These are phyloP conservation scores for Colletotrichum musae DNA, from an alignment of 2,329 filamentous ascomycete species.

Conservation along the genomic window DNA sequence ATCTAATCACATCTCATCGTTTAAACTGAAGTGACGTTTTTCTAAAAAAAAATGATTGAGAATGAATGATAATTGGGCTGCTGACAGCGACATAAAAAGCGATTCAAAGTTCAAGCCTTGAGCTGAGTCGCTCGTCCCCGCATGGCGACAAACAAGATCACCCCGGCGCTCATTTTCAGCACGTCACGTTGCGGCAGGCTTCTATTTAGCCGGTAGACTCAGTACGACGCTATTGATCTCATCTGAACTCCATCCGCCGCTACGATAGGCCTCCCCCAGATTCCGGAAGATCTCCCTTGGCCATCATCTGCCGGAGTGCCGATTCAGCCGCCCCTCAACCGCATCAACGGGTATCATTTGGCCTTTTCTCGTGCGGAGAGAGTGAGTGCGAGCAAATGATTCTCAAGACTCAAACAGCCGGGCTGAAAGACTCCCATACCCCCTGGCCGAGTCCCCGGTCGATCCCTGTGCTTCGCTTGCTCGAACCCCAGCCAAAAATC, in stretches of 20 bases:
- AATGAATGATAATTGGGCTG: neutral
- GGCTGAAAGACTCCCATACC: neutral
- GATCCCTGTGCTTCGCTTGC: conserved; percentile 1
- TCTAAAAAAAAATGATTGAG: neutral
- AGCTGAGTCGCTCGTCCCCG: neutral
- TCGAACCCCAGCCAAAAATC: conserved; percentile 10
- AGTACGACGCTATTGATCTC: neutral
- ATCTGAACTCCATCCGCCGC: neutral
- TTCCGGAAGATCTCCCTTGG: conserved; percentile 22
- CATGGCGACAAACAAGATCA: neutral
- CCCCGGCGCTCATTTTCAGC: neutral
- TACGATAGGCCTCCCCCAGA: conserved; percentile 1
- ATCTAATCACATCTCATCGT: too few species aligned
- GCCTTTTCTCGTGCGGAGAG: neutral
- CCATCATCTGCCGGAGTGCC: conserved; percentile 11
- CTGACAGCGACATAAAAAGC: too few species aligned
- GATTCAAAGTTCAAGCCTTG: neutral
- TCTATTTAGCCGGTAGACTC: conserved; percentile 31
- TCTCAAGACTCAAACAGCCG: conserved; percentile 1
- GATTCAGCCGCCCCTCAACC: conserved; percentile 26
- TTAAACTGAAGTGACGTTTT: too few species aligned
- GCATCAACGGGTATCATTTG: neutral
- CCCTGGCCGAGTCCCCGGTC: conserved; percentile 4
- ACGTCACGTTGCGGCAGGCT: conserved; percentile 10
- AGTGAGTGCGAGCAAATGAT: neutral